These are phyloP conservation scores for Lepidium africanum DNA, from an alignment of 345 rosid genomes.

Conservation along the genomic window DNA sequence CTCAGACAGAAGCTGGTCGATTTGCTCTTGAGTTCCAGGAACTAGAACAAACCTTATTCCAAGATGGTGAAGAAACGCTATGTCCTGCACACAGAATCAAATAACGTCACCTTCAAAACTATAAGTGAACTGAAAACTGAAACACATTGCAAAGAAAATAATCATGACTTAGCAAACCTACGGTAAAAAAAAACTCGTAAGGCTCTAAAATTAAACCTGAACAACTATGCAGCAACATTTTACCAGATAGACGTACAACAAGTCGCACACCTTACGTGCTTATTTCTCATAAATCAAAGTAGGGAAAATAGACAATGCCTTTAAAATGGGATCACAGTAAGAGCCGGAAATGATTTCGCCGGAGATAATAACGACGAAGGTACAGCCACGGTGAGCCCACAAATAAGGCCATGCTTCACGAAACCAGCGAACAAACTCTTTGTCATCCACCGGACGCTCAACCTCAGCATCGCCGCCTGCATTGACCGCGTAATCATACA, in stretches of 20 bases:
- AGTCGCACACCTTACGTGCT: constrained; percentile 10
- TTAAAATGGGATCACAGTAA: constrained; percentile 58
- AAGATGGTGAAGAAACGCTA: constrained; percentile 89
- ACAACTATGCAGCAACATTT: background rate
- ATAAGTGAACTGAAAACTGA: background rate
- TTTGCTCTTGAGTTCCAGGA: constrained; percentile 83
- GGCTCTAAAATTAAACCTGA: background rate
- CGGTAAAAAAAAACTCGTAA: background rate
- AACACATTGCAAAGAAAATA: background rate
- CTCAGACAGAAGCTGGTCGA: constrained; percentile 69
- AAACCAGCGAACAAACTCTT: constrained; percentile 87
- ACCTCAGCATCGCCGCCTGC: constrained; percentile 17
- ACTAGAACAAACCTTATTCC: constrained; percentile 83
- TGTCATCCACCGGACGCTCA: constrained; percentile 40
- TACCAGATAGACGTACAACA: background rate
- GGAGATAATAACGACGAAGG: constrained; percentile 78
- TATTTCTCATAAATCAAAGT: background rate
- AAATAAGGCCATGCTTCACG: constrained; percentile 98
- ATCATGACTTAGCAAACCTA: background rate
- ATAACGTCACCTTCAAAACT: background rate
- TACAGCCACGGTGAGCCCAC: constrained; percentile 77
- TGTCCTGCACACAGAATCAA: constrained; percentile 56
- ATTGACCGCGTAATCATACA: constrained; percentile 32
- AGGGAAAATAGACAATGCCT: constrained; percentile 35
- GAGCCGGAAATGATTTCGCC: constrained; percentile 62